phyloP scores from a whole-genome alignment of 2,329 filamentous ascomycete species.

The Penicillium paneum region DNA sequence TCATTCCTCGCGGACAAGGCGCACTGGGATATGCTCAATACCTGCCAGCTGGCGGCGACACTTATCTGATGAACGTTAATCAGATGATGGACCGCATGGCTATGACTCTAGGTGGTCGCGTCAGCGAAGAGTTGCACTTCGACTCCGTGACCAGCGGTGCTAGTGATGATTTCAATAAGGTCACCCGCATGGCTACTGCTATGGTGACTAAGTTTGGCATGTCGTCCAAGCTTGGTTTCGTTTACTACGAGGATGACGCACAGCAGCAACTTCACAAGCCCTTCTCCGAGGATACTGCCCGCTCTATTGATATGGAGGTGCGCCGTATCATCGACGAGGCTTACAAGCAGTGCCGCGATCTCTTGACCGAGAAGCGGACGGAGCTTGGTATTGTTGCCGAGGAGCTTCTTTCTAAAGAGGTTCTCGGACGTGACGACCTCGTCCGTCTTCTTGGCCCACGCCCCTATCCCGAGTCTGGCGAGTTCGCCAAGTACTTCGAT shows the following conservation, averaged over 20 bases:
- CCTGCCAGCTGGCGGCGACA: conserved; percentile 76
- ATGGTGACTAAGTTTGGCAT: conserved; percentile 99
- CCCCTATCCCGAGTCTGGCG: conserved; percentile 78
- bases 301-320: conserved; percentile 88
- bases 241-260: conserved; percentile 78
- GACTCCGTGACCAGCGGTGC: conserved; percentile 93
- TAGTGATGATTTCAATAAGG: conserved; percentile 97
- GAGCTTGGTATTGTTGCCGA: conserved; percentile 89
- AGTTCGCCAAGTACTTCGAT: conserved; percentile 92
- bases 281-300: conserved; percentile 90
- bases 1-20: conserved; percentile 92
- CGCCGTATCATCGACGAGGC: conserved; percentile 87
- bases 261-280: conserved; percentile 85
- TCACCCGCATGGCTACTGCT: conserved; percentile 87
- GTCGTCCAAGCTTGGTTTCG: conserved; percentile 87
- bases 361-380: conserved; percentile 79
- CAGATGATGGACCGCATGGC: conserved; percentile 99
- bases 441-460: conserved; percentile 79
- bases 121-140: conserved; percentile 95
- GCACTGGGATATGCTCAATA: conserved; percentile 96
- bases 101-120: conserved; percentile 94
- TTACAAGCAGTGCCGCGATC: conserved; percentile 81
- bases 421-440: conserved; percentile 87
- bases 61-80: conserved; percentile 91
- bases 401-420: conserved; percentile 87